Evolutionary conservation across 2,329 filamentous ascomycete genomes (phyloP).

Genomic region (Clarireedia paspali): DNA sequence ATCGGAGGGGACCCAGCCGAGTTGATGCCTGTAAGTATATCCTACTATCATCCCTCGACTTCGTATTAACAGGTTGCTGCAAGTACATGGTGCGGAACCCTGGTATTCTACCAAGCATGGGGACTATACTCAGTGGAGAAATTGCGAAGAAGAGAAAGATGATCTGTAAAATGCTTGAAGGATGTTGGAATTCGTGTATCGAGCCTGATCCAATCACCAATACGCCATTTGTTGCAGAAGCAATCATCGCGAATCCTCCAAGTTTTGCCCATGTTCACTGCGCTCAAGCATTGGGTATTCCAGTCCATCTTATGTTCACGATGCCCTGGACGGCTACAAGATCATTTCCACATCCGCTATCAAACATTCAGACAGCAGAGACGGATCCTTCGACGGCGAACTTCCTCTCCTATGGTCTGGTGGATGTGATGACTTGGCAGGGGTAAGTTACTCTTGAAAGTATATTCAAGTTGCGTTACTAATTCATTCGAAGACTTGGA

Average conservation of each 20-base stretch:
- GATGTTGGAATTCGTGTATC: conserved; percentile 77
- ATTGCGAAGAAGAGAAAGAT: conserved; percentile 62
- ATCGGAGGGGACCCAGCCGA: conserved; percentile 63
- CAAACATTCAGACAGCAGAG: conserved; percentile 57
- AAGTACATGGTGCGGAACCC: conserved; percentile 62
- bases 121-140: conserved; percentile 66
- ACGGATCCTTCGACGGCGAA: conserved; percentile 66
- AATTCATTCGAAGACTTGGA: conserved; percentile 40
- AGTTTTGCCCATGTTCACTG: conserved; percentile 53
- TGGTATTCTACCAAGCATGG: conserved; percentile 70
- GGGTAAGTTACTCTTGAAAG: conserved; percentile 28
- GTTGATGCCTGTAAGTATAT: background rate
- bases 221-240: conserved; percentile 54
- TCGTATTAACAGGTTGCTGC: background rate
- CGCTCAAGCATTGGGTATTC: background rate
- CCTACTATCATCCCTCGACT: no score
- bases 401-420: conserved; percentile 68
- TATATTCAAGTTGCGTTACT: background rate
- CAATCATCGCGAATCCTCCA: conserved; percentile 74
- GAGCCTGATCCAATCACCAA: conserved; percentile 35
- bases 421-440: conserved; percentile 84
- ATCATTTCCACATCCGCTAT: conserved; percentile 67
- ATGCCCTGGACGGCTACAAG: conserved; percentile 70
- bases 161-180: conserved; percentile 69
- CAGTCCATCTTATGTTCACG: conserved; percentile 1